phyloP scores from a whole-genome alignment of 139 green algal species.

The Chlorella sp. region DNA sequence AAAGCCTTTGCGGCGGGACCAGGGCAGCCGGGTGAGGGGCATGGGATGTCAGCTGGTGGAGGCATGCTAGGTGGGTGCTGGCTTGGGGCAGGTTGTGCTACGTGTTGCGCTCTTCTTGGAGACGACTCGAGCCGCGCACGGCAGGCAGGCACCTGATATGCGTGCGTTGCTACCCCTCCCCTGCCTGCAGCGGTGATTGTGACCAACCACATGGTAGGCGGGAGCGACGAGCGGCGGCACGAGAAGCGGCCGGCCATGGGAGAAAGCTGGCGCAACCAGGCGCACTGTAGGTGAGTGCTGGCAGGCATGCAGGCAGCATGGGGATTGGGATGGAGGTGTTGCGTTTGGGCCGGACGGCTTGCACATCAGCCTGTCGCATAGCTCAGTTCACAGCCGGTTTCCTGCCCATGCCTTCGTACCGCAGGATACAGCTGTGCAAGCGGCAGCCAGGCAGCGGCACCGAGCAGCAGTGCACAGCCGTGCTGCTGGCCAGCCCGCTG shows the following conservation, averaged over 20 bases:
- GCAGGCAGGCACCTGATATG: background rate
- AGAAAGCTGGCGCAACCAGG: conserved; percentile 42
- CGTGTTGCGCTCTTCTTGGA: background rate
- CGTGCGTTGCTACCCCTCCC: background rate
- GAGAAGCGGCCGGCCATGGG: conserved; percentile 43
- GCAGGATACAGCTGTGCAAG: conserved; percentile 15
- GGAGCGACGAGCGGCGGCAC: conserved; percentile 27
- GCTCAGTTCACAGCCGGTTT: background rate
- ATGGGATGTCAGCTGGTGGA: background rate
- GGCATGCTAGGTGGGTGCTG: background rate
- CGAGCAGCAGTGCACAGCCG: background rate
- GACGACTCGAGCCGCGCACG: background rate
- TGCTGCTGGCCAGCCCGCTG: conserved; percentile 17
- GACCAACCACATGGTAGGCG: conserved; percentile 44
- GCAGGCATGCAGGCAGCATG: background rate
- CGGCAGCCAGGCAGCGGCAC: background rate
- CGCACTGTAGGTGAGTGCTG: conserved; percentile 1
- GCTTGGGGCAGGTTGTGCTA: too few species aligned
- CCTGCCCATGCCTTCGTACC: too few species aligned
- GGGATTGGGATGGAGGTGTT: too few species aligned
- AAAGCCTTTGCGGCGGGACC: conserved; percentile 13
- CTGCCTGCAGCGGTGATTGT: conserved; percentile 34
- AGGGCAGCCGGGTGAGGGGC: background rate
- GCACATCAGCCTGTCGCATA: too few species aligned
- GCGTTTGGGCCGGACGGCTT: too few species aligned